A percentile compares a stretch with the other conserved stretches of the same genome.
These are phyloP conservation scores for Schizochytrium sp. DNA, from an alignment of 108 stramenopile species.

Conservation along the genomic window DNA sequence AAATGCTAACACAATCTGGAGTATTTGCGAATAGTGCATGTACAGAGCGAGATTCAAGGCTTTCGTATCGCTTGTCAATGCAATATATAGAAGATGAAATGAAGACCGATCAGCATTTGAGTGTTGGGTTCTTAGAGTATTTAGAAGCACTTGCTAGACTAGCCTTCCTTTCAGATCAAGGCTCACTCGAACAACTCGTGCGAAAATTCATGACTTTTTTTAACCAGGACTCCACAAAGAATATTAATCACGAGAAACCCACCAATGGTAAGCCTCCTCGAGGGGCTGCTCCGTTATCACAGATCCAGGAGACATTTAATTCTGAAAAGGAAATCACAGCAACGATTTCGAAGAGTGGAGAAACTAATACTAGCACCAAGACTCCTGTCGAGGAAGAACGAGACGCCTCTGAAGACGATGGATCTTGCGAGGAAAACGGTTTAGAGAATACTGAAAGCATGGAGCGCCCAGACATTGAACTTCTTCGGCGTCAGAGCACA, in stretches of 20 bases:
- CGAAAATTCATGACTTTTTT: neutral
- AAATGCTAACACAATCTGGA: neutral
- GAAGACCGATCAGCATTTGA: conserved; percentile 8
- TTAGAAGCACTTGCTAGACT: conserved; percentile 39
- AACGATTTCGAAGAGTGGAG: no score
- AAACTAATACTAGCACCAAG: no score
- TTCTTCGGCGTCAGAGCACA: no score
- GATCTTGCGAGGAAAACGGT: no score
- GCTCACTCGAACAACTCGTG: conserved; percentile 10
- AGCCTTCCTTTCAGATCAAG: conserved; percentile 19
- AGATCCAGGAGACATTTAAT: neutral
- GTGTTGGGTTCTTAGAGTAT: neutral
- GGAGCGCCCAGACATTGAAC: no score
- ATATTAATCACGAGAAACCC: neutral
- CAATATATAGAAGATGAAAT: neutral
- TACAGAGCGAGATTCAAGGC: conserved; percentile 1
- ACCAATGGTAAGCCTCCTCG: neutral
- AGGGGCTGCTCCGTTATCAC: neutral
- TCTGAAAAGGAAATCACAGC: no score
- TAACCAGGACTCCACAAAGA: neutral
- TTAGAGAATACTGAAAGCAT: no score
- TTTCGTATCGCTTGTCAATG: conserved; percentile 47
- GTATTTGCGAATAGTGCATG: neutral
- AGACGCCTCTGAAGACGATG: no score
- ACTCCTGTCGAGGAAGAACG: no score